Conservation (phyloP, 441 rosid genomes). For the Brassica hybrid region DNA sequence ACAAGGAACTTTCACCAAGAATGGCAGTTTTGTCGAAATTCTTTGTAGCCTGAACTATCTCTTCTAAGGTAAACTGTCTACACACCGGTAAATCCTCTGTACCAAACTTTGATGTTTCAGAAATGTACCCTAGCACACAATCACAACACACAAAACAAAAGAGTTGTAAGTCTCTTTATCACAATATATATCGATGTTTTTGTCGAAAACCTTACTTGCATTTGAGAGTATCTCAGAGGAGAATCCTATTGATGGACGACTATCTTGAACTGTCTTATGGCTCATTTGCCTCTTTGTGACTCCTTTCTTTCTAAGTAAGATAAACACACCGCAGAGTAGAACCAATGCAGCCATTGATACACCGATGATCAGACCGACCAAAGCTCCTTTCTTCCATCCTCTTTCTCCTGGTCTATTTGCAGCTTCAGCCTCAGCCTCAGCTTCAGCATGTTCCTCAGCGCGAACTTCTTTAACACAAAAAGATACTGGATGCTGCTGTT, state of each 20-base stretch:
- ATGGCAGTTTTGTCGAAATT: constrained; percentile 68
- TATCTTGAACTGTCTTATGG: constrained; percentile 55
- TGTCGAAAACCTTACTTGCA: constrained; percentile 54
- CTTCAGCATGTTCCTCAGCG: constrained; percentile 31
- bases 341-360: constrained; percentile 45
- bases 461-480: constrained; percentile 54
- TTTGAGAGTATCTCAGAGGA: constrained; percentile 59
- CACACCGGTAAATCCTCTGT: constrained; percentile 61
- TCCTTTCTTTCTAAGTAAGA: constrained; percentile 49
- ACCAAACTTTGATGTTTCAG: constrained; percentile 80
- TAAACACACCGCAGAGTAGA: constrained; percentile 49
- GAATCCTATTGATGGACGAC: constrained; percentile 48
- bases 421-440: constrained; percentile 37
- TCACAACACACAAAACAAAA: not conserved
- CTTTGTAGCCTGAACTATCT: constrained; percentile 82
- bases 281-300: constrained; percentile 59
- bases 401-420: constrained; percentile 41
- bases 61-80: constrained; percentile 72
- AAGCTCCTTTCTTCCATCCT: constrained; percentile 47
- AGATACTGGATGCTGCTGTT: constrained; percentile 60
- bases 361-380: constrained; percentile 53
- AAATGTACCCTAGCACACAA: constrained; percentile 64
- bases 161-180: not conserved
- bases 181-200: not conserved
- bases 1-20: constrained; percentile 68